Base-by-base conservation (phyloP, 768 basidiomycete genomes). In the Mycena sanguinolenta region DNA sequence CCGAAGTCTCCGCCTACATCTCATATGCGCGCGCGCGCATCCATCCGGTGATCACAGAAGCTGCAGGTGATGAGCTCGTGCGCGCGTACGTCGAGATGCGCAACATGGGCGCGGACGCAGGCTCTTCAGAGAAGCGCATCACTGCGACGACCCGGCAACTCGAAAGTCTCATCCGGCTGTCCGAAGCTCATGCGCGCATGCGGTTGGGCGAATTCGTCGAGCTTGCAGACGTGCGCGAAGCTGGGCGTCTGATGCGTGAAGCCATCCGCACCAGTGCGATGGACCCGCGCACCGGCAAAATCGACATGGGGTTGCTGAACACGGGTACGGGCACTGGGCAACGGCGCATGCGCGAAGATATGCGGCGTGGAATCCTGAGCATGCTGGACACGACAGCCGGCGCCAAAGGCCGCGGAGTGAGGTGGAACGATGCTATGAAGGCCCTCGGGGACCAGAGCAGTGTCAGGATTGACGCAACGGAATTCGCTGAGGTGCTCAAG, bases 91-190 rank as follows among this genome's bases (percentile, higher is more conserved):
- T 98, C 66, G 93, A 95, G 72, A 94, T 99, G 87, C 93, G 98
- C 59, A 93, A 93, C 76, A 91, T 95, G 76, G 97, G 97, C 25
- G 86, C 92, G 63, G 97, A 99, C 78, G 92, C 95, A 2, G 91
- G 95, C 21, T 88, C 90, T 1, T 89, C 88, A 69, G 97, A 99
- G 80, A 95, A 95, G 78, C 91, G 97, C 16, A 99, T 99, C 80
- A 99, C 98, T 0, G 98, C 98, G 0, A 99, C 98, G 36, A 99
- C 98, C 0, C 90, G 98, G 58, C 97, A 99, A 80, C 89, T 99
- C 19, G 98, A 99, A 81, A 94, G 92, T 74, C 95, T 99, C 90
- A 98, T 99, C 76, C 93, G 97, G 7, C 89, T 99, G 30, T 92
- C 94, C 0, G 98, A 99, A 81, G 98, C 94, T 0, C 98, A 99